Evolutionary conservation across 306 rosid genomes (phyloP), one percentile per base, ranked within the genome.

Genomic region (Acacia crassicarpa): DNA sequence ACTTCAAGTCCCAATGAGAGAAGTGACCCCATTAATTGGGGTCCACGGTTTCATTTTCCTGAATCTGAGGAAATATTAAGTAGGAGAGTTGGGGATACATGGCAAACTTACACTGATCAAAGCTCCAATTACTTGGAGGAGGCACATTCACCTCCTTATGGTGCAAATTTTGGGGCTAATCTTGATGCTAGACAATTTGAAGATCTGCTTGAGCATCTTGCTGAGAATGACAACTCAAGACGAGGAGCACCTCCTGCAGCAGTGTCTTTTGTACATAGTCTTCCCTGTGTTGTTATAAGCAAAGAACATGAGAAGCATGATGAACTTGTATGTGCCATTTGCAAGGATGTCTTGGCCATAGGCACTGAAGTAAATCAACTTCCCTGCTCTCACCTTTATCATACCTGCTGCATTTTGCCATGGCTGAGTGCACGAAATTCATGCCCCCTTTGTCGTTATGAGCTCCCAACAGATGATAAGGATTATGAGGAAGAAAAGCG

Each of bases 181-280:
- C 88, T 96, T 53, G 94, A 96, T 80, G 88, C 83, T 22, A 89
- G 90, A 80, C 88, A 85, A 43, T 91, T 91, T 70, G 92, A 91
- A 76, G 92, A 90, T 54, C 82, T 96, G 67, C 91, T 96, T 45
- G 94, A 89, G 80, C 91, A 85, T 85, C 91, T 96, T 85, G 90
- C 92, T 32, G 94, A 88, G 83, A 90, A 89, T 69, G 94, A 90
- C 86, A 89, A 77, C 89, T 81, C 90, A 23, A 90, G 99, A 88
- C 91, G 90, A 46, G 99, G 97, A 88, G 92, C 97, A 43, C 98
- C 99, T 69, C 99, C 99, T 32, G 97, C 97, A 41, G 86, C 97
- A 0, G 72, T 80, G 41, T 86, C 95, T 51, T 87, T 83, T 27
- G 92, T 91, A 83, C 85, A 81, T 43, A 88, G 82, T 76, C 88